phyloP scores from a whole-genome alignment of 2,329 filamentous ascomycete species.

The Clarireedia hainanense region DNA sequence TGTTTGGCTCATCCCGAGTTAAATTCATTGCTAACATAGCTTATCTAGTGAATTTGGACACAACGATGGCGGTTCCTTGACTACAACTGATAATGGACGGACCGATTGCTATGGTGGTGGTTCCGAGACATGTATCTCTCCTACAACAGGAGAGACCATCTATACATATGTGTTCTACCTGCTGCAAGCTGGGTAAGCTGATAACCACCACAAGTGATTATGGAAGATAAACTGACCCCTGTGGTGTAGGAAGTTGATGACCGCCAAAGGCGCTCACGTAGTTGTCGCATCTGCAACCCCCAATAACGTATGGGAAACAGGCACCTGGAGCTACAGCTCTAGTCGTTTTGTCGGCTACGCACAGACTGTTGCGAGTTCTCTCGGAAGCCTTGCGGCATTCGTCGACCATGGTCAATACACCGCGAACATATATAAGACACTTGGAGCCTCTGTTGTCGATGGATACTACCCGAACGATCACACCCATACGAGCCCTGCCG shows the following conservation, averaged over 20 bases:
- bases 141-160: conserved; percentile 38
- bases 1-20: neutral
- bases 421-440: conserved; percentile 39
- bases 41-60: conserved; percentile 44
- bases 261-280: conserved; percentile 51
- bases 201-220: neutral
- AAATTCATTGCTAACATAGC: neutral
- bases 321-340: conserved; percentile 38
- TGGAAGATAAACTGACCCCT: conserved; percentile 10
- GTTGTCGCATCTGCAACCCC: conserved; percentile 53
- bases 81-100: conserved; percentile 50
- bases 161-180: conserved; percentile 27
- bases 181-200: conserved; percentile 3
- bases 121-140: conserved; percentile 38
- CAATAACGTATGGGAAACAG: conserved; percentile 54
- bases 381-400: conserved; percentile 36
- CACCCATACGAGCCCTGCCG: conserved; percentile 50
- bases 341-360: conserved; percentile 51
- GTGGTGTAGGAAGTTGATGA: conserved; percentile 21
- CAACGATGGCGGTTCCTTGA: conserved; percentile 54
- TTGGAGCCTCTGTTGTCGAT: conserved; percentile 42
- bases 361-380: conserved; percentile 34
- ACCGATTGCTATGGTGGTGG: conserved; percentile 43
- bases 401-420: conserved; percentile 52
- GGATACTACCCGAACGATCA: conserved; percentile 48